Base-by-base conservation (phyloP, 1,284 basidiomycete genomes). In the Ceratobasidium sp. region DNA sequence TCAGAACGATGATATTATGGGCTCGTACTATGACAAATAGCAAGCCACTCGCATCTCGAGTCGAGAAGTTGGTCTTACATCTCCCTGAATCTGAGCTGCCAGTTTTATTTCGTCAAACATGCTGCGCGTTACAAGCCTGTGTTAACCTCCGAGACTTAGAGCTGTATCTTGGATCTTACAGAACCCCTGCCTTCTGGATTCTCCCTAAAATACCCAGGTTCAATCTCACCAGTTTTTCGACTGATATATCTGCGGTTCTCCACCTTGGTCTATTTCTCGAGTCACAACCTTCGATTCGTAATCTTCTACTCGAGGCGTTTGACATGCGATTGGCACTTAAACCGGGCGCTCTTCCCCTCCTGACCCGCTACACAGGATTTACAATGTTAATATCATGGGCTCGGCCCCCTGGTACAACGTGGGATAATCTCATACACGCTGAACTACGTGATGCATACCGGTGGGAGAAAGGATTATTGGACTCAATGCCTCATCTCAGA, bases 361-460 rank as follows among this genome's bases (percentile, higher is more conserved):
- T 74, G 12, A 42, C 48, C 15, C 26, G 33, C 54, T 74, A 74
- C 48, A 65, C 46, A 9, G 71, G 71, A 3, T 65, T 46, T n/a
- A 74, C 57, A 17, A 64, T 23, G 50, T 38, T 74, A 10, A 74
- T 74, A 50, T 50, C 44, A 4, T 28, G 33, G 20, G 71, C 71
- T 50, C 71, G 71, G 17, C 46, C 50, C 5, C 61, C 57, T 12
- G 71, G 71, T 42, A 59, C 57, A 4, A n/a, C 54, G 17, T 74
- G 71, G 71, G 71, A 74, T 15, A 48, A 74, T 28, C 61, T 74
- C 13, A 38, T 54, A 17, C 71, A 65, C 26, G 71, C 71, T 20
- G 71, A 74, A 61, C 48, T 74, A 4, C 71, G 59, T 23, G 71
- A 74, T 48, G 71, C 71, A 17, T 74, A 74, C 42, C 71, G 71